Evolutionary conservation across 768 basidiomycete genomes (phyloP).

Genomic region (Tylopilus sp.): DNA sequence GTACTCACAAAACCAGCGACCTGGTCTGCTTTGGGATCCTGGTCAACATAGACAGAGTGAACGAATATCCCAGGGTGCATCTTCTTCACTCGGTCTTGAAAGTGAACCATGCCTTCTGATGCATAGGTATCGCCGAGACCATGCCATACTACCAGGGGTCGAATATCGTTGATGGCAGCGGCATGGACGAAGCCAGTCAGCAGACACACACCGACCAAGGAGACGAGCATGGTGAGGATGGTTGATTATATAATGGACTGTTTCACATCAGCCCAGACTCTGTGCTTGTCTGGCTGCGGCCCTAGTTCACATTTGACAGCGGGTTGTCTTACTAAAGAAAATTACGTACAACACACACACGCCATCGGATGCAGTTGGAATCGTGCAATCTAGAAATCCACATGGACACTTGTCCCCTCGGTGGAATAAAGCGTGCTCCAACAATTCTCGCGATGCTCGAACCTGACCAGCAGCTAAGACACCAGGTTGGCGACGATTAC

Average conservation of each 20-base stretch:
- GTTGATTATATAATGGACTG: slow-evolving; percentile 2
- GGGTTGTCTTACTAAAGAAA: no score
- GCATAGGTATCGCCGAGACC: slow-evolving; percentile 78
- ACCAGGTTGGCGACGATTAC: no score
- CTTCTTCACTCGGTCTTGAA: slow-evolving; percentile 52
- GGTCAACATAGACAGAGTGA: slow-evolving; percentile 67
- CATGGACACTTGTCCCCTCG: background rate
- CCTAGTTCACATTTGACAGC: background rate
- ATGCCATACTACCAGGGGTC: slow-evolving; percentile 76
- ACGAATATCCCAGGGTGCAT: slow-evolving; percentile 75
- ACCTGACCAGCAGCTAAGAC: background rate
- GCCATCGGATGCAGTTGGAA: no score
- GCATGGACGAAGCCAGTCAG: slow-evolving; percentile 11
- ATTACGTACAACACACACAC: no score
- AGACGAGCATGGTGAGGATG: slow-evolving; percentile 8
- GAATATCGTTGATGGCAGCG: slow-evolving; percentile 19
- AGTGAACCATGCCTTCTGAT: slow-evolving; percentile 70
- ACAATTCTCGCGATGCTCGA: background rate
- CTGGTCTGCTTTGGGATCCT: slow-evolving; percentile 59
- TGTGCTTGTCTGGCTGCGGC: background rate
- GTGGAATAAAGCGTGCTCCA: background rate
- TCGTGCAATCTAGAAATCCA: no score
- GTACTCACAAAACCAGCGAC: slow-evolving; percentile 68
- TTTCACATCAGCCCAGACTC: background rate
- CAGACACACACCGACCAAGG: slow-evolving; percentile 13